Percentiles rank a stretch among this genome's conserved stretches.
phyloP scores from a whole-genome alignment of 2,329 filamentous ascomycete genomes.

The Hypoxylon sp. region DNA sequence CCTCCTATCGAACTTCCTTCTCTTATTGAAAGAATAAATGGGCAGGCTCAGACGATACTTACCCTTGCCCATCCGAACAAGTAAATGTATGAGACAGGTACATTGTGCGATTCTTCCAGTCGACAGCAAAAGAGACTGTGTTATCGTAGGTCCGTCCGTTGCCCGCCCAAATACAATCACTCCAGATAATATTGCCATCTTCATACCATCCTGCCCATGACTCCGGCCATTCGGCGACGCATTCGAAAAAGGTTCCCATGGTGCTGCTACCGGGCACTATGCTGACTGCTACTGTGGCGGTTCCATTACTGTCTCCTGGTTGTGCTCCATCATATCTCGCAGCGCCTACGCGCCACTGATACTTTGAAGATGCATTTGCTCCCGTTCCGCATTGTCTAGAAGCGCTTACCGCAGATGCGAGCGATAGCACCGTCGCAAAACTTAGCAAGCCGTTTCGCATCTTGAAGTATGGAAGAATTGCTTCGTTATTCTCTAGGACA shows the following conservation, averaged over 20 bases:
- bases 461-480: slow-evolving; percentile 60
- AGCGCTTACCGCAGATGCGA: slow-evolving; percentile 39
- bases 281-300: slow-evolving; percentile 52
- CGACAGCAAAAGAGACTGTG: slow-evolving; percentile 54
- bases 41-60: slow-evolving; percentile 20
- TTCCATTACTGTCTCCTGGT: slow-evolving; percentile 37
- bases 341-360: slow-evolving; percentile 51
- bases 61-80: slow-evolving; percentile 54
- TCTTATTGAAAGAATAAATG: not conserved
- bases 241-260: slow-evolving; percentile 54
- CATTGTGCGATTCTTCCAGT: slow-evolving; percentile 55
- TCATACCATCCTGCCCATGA: slow-evolving; percentile 54
- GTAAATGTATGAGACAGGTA: slow-evolving; percentile 56
- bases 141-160: slow-evolving; percentile 53
- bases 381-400: slow-evolving; percentile 49
- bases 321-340: slow-evolving; percentile 53
- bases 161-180: slow-evolving; percentile 57
- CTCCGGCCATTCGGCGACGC: slow-evolving; percentile 56
- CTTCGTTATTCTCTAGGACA: not conserved
- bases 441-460: slow-evolving; percentile 44
- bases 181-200: slow-evolving; percentile 55
- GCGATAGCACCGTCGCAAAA: slow-evolving; percentile 26
- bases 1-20: not conserved
- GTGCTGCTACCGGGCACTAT: slow-evolving; percentile 46
- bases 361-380: slow-evolving; percentile 40